Evolutionary conservation across 768 basidiomycete genomes (phyloP).

Genomic region (Mrakia gelida): DNA sequence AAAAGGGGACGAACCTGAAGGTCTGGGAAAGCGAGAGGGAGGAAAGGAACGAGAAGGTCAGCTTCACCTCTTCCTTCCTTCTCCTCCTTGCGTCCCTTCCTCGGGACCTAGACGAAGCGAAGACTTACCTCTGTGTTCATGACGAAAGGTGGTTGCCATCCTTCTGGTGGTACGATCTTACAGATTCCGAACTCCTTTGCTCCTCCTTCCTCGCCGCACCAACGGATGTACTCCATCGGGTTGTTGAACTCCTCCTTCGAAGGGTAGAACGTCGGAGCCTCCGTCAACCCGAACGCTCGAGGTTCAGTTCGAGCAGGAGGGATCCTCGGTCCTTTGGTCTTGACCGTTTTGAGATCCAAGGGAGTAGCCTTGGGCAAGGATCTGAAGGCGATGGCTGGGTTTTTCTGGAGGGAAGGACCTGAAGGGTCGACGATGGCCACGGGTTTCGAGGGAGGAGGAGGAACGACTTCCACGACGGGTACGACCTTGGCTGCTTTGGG

Average conservation of each 20-base stretch:
- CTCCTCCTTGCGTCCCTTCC: neutral
- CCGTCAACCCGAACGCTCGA: slow-evolving; percentile 75
- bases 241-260: slow-evolving; percentile 87
- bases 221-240: slow-evolving; percentile 84
- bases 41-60: slow-evolving; percentile 2
- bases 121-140: slow-evolving; percentile 81
- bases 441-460: neutral
- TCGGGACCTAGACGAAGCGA: neutral
- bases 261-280: slow-evolving; percentile 86
- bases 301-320: slow-evolving; percentile 35
- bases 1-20: slow-evolving; percentile 17
- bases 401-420: slow-evolving; percentile 8
- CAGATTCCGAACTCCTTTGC: slow-evolving; percentile 82
- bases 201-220: slow-evolving; percentile 54
- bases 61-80: neutral
- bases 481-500: neutral
- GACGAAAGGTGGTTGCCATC: slow-evolving; percentile 94
- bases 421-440: neutral
- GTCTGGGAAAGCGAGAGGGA: slow-evolving; percentile 15
- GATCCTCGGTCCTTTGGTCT: slow-evolving; percentile 18
- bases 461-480: neutral
- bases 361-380: slow-evolving; percentile 4
- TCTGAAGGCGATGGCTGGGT: slow-evolving; percentile 19
- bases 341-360: slow-evolving; percentile 23
- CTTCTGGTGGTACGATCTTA: slow-evolving; percentile 88